Percentiles rank a stretch among this genome's conserved stretches.
phyloP scores from a whole-genome alignment of 306 rosid genomes.

The Purshia tridentata region DNA sequence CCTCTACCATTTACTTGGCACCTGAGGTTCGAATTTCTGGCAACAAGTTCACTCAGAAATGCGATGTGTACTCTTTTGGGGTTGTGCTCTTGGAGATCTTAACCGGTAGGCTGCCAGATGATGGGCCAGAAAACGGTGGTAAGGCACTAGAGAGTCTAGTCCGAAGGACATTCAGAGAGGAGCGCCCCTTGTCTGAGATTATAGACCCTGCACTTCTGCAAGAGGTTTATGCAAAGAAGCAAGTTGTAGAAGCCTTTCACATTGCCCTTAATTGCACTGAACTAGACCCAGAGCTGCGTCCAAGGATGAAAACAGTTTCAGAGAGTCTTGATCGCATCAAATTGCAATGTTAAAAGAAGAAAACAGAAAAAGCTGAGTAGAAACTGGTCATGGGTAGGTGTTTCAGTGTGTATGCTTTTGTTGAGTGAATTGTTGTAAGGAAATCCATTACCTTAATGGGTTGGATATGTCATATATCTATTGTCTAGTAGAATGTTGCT shows the following conservation, averaged over 20 bases:
- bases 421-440: slow-evolving; percentile 1
- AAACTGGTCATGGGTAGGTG: slow-evolving; percentile 5
- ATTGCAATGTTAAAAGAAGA: slow-evolving; percentile 18
- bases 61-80: slow-evolving; percentile 72
- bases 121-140: slow-evolving; percentile 49
- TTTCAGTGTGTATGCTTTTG: not conserved
- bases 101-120: slow-evolving; percentile 56
- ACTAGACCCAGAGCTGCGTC: slow-evolving; percentile 67
- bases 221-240: slow-evolving; percentile 64
- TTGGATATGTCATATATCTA: slow-evolving; percentile 6
- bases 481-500: not conserved
- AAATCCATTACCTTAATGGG: slow-evolving; percentile 25
- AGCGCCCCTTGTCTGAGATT: slow-evolving; percentile 59
- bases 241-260: slow-evolving; percentile 61
- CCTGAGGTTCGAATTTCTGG: slow-evolving; percentile 57
- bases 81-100: slow-evolving; percentile 60
- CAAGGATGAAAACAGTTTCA: slow-evolving; percentile 62
- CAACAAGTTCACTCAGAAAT: slow-evolving; percentile 69
- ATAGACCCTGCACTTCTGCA: slow-evolving; percentile 63
- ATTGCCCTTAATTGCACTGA: slow-evolving; percentile 77
- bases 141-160: slow-evolving; percentile 56
- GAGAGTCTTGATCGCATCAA: slow-evolving; percentile 68
- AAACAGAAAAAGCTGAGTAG: slow-evolving; percentile 4
- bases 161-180: slow-evolving; percentile 57
- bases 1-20: slow-evolving; percentile 51